These are phyloP conservation scores for Ceratocystis destructans DNA, from an alignment of 2,329 filamentous ascomycete species.

Conservation along the genomic window DNA sequence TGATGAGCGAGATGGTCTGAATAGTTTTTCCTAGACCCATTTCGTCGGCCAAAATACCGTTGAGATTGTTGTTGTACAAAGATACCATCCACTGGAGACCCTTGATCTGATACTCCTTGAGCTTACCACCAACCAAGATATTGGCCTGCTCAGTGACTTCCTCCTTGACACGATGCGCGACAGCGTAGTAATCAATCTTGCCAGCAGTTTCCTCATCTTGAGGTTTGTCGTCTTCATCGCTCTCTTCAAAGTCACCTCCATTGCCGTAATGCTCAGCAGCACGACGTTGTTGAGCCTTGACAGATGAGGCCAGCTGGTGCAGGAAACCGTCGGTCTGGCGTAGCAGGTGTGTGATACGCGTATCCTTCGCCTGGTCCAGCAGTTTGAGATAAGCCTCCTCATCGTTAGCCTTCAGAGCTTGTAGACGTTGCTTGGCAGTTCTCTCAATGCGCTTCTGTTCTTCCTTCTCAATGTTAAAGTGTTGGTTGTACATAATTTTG, in stretches of 20 bases:
- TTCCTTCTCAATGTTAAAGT: constrained; percentile 96
- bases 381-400: constrained; percentile 98
- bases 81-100: constrained; percentile 99
- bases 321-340: constrained; percentile 97
- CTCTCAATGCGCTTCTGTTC: constrained; percentile 97
- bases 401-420: constrained; percentile 96
- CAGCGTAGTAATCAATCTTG: constrained; percentile 97
- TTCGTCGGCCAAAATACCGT: constrained; percentile 95
- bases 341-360: constrained; percentile 92
- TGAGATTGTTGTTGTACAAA: constrained; percentile 98
- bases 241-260: constrained; percentile 46
- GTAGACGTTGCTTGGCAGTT: constrained; percentile 97
- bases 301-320: constrained; percentile 84
- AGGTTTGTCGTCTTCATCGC: constrained; percentile 49
- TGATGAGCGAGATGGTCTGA: constrained; percentile 94
- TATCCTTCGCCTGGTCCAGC: constrained; percentile 96
- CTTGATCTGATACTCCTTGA: constrained; percentile 98
- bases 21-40: constrained; percentile 99
- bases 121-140: constrained; percentile 77
- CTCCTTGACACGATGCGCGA: constrained; percentile 91
- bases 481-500: constrained; percentile 74
- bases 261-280: constrained; percentile 67
- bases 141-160: constrained; percentile 69
- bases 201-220: constrained; percentile 55
- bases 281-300: constrained; percentile 83